Evolutionary conservation across 192 early-diverging fungal genomes (phyloP).

Genomic region (Umbelopsis vinacea): DNA sequence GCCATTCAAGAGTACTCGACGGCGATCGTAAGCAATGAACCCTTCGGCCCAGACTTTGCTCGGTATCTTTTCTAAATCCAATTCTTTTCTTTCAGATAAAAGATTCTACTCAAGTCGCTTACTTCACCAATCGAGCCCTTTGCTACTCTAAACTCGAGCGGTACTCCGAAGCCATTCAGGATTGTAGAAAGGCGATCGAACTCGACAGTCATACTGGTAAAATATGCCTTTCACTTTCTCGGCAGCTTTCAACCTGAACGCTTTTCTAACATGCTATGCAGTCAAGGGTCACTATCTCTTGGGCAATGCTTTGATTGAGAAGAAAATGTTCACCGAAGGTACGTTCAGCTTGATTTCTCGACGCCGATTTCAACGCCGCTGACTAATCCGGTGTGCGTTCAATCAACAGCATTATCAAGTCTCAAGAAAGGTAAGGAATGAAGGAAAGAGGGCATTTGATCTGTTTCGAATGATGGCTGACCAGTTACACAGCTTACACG

Average conservation of each 20-base stretch:
- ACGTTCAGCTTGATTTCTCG: not conserved
- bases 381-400: not conserved
- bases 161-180: slow-evolving; percentile 58
- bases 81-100: slow-evolving; percentile 51
- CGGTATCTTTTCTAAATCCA: not conserved
- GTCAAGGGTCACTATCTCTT: slow-evolving; percentile 3
- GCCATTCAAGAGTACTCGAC: slow-evolving; percentile 76
- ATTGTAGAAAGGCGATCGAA: slow-evolving; percentile 69
- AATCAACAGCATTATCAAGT: slow-evolving; percentile 37
- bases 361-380: not conserved
- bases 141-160: slow-evolving; percentile 69
- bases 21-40: slow-evolving; percentile 63
- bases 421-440: slow-evolving; percentile 46
- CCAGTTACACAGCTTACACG: slow-evolving; percentile 56
- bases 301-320: slow-evolving; percentile 34
- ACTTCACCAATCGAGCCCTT: slow-evolving; percentile 86
- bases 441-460: not conserved
- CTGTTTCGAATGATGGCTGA: not conserved
- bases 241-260: not conserved
- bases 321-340: slow-evolving; percentile 39
- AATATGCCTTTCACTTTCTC: not conserved
- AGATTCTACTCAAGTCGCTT: slow-evolving; percentile 62
- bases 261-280: slow-evolving; percentile 53
- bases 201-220: slow-evolving; percentile 64
- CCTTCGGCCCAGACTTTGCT: not conserved